Evolutionary conservation across 2,329 filamentous ascomycete genomes (phyloP).

Genomic region (Xylaria sp.): DNA sequence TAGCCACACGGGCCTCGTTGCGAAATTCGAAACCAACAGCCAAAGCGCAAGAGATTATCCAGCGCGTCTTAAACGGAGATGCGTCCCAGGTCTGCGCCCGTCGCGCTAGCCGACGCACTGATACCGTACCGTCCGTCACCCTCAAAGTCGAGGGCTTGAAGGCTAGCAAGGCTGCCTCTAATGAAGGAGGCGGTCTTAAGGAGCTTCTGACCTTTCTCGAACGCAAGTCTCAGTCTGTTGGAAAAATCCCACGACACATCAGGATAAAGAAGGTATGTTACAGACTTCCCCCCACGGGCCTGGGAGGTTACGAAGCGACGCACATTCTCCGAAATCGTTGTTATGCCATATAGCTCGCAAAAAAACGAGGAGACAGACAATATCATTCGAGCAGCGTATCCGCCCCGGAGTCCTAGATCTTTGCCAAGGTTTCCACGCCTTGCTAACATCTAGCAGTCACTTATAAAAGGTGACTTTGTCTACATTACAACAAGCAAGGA

Average conservation of each 20-base stretch:
- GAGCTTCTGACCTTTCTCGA: slow-evolving; percentile 76
- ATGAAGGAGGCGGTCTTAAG: slow-evolving; percentile 73
- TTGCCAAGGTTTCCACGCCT: slow-evolving; percentile 60
- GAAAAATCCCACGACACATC: slow-evolving; percentile 63
- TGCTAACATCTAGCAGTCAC: slow-evolving; percentile 79
- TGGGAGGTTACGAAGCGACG: slow-evolving; percentile 56
- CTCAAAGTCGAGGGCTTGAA: slow-evolving; percentile 71
- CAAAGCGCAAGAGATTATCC: slow-evolving; percentile 57
- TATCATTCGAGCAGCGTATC: slow-evolving; percentile 52
- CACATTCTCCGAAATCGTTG: slow-evolving; percentile 55
- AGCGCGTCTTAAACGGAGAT: slow-evolving; percentile 56
- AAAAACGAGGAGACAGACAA: slow-evolving; percentile 53
- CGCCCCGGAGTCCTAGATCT: slow-evolving; percentile 52
- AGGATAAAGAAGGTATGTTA: slow-evolving; percentile 83
- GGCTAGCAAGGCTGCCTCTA: slow-evolving; percentile 74
- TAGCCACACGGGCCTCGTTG: slow-evolving; percentile 37
- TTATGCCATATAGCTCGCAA: slow-evolving; percentile 54
- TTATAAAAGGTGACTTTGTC: slow-evolving; percentile 74
- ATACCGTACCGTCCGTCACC: slow-evolving; percentile 49
- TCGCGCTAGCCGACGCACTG: slow-evolving; percentile 37
- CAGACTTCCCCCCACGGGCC: slow-evolving; percentile 55
- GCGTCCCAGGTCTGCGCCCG: slow-evolving; percentile 50
- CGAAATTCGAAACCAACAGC: slow-evolving; percentile 44
- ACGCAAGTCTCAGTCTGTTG: slow-evolving; percentile 71
- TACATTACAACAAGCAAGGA: slow-evolving; percentile 74